Conservation (phyloP, 1,284 basidiomycete species). For the Apiotrichum sp. region DNA sequence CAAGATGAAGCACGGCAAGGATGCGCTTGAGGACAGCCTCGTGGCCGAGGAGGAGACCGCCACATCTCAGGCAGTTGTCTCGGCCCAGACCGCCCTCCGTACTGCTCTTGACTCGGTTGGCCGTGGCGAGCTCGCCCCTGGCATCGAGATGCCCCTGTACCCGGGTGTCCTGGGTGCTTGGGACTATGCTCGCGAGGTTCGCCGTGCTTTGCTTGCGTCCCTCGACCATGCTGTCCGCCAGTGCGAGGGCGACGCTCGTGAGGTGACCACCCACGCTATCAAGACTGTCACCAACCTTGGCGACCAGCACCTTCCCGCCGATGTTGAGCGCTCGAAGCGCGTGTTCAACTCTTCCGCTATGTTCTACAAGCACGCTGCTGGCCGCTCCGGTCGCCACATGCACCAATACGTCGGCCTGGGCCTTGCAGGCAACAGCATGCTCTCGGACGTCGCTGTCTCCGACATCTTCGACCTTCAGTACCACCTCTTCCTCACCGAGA, state of each 20-base stretch:
- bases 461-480: constrained; percentile 88
- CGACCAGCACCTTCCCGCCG: constrained; percentile 71
- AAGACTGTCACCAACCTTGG: constrained; percentile 63
- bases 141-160: constrained; percentile 63
- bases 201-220: constrained; percentile 64
- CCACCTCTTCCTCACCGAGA: constrained; percentile 53
- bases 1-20: constrained; percentile 69
- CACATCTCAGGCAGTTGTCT: constrained; percentile 54
- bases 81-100: constrained; percentile 60
- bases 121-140: constrained; percentile 58
- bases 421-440: constrained; percentile 33
- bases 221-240: constrained; percentile 74
- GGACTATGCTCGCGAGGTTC: constrained; percentile 84
- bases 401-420: constrained; percentile 40
- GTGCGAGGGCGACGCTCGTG: constrained; percentile 78
- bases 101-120: constrained; percentile 71
- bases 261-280: constrained; percentile 64
- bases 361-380: constrained; percentile 57
- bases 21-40: constrained; percentile 69
- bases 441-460: constrained; percentile 50
- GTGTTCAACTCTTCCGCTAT: constrained; percentile 95
- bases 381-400: constrained; percentile 52
- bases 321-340: constrained; percentile 69
- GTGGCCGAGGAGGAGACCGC: constrained; percentile 75
- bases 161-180: constrained; percentile 80